phyloP scores from a whole-genome alignment of 1,284 basidiomycete genomes.

The Naganishia cerealis region DNA sequence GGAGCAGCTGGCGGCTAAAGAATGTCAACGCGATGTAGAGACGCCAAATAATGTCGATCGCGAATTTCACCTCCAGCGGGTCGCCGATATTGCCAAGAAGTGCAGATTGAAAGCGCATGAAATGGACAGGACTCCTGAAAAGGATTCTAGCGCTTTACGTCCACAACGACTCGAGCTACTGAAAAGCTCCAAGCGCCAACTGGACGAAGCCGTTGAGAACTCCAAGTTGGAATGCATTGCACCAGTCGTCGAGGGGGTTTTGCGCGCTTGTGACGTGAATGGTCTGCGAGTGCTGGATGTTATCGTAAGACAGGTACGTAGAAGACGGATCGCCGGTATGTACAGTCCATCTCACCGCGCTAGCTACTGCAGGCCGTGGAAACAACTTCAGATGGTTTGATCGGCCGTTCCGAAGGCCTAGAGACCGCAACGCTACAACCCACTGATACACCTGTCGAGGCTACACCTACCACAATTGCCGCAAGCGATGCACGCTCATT shows the following conservation, averaged over 20 bases:
- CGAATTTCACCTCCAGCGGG: not conserved
- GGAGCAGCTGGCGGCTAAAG: constrained; percentile 45
- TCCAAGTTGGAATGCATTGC: constrained; percentile 5
- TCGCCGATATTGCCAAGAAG: not conserved
- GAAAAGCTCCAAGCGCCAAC: not conserved
- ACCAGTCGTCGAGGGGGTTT: not conserved
- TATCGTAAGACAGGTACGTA: constrained; percentile 9
- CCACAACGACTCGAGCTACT: constrained; percentile 7
- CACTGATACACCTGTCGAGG: not conserved
- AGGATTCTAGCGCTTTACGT: not conserved
- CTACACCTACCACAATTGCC: not conserved
- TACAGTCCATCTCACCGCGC: not conserved
- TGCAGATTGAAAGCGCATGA: constrained; percentile 10
- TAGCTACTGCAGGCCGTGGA: not conserved
- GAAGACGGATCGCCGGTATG: not conserved
- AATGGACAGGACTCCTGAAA: constrained; percentile 3
- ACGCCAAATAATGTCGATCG: constrained; percentile 9
- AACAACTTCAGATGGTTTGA: not conserved
- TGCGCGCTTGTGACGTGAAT: constrained; percentile 10
- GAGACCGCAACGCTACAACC: not conserved
- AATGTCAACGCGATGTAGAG: constrained; percentile 29
- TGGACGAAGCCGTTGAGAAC: constrained; percentile 2
- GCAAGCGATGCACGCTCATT: not conserved
- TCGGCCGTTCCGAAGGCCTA: not conserved
- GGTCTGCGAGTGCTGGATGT: constrained; percentile 16